A percentile compares a stretch with the other conserved stretches of the same genome.
phyloP scores from a whole-genome alignment of 257 asterid species.

The Solanum bulbocastanum region DNA sequence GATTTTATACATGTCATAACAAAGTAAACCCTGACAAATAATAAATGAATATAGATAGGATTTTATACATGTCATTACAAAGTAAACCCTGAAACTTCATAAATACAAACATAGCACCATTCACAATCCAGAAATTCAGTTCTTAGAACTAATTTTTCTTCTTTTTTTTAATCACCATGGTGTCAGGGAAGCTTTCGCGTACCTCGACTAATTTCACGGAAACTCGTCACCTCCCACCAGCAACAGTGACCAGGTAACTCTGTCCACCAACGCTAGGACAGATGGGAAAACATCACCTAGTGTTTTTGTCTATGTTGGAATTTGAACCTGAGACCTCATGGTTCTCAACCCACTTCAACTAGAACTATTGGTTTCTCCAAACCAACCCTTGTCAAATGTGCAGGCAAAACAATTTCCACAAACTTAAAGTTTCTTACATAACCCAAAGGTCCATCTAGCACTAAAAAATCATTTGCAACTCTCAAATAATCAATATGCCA shows the following conservation, averaged over 20 bases:
- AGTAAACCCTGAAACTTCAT: neutral
- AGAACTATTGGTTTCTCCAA: neutral
- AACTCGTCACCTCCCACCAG: neutral
- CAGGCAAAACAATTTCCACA: neutral
- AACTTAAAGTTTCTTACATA: neutral
- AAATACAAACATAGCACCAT: neutral
- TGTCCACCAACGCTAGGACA: neutral
- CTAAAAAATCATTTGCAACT: neutral
- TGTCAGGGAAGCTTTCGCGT: neutral
- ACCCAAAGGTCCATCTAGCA: neutral
- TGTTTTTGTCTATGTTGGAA: neutral
- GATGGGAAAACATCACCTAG: neutral
- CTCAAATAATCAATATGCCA: neutral
- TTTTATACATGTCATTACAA: neutral
- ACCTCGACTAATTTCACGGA: too few species aligned
- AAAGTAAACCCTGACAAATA: neutral
- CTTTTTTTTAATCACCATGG: neutral
- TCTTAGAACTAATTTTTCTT: neutral
- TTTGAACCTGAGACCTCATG: neutral
- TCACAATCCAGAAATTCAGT: neutral
- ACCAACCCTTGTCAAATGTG: neutral
- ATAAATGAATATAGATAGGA: neutral
- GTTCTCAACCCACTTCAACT: neutral
- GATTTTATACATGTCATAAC: neutral
- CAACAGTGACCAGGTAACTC: neutral